A percentile compares a stretch with the other conserved stretches of the same genome.
phyloP scores from a whole-genome alignment of 106 monocot species.

The Acorus calamus region DNA sequence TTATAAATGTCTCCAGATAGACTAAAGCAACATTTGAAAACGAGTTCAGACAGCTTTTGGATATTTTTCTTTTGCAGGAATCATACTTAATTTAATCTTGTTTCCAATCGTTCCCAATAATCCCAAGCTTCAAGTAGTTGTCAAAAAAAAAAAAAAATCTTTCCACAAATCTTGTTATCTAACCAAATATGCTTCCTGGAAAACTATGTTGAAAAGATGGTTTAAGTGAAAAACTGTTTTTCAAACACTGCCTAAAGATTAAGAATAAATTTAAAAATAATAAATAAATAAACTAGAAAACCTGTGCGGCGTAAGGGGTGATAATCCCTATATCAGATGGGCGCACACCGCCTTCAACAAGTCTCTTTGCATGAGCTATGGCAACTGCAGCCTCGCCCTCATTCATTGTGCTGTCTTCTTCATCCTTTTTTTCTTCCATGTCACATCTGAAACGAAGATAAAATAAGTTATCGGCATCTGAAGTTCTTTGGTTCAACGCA shows the following conservation, averaged over 20 bases:
- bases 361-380: slow-evolving; percentile 72
- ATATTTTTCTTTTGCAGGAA: too few species aligned
- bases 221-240: too few species aligned
- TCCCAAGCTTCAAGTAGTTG: too few species aligned
- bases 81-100: too few species aligned
- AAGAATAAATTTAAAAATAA: too few species aligned
- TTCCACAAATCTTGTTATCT: too few species aligned
- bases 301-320: slow-evolving; percentile 97
- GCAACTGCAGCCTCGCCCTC: slow-evolving; percentile 86
- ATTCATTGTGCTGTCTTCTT: slow-evolving; percentile 94
- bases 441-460: slow-evolving; percentile 50
- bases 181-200: too few species aligned
- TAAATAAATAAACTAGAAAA: slow-evolving; percentile 10
- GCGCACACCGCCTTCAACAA: slow-evolving; percentile 74
- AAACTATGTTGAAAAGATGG: too few species aligned
- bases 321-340: slow-evolving; percentile 86
- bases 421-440: slow-evolving; percentile 98
- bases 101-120: too few species aligned
- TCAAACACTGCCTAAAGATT: too few species aligned
- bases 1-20: background rate
- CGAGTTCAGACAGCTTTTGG: background rate
- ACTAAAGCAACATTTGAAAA: background rate
- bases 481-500: background rate
- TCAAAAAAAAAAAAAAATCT: too few species aligned
- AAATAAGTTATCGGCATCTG: background rate